These are phyloP conservation scores for Ailanthus altissimus DNA, from an alignment of 345 rosid genomes.

Conservation along the genomic window DNA sequence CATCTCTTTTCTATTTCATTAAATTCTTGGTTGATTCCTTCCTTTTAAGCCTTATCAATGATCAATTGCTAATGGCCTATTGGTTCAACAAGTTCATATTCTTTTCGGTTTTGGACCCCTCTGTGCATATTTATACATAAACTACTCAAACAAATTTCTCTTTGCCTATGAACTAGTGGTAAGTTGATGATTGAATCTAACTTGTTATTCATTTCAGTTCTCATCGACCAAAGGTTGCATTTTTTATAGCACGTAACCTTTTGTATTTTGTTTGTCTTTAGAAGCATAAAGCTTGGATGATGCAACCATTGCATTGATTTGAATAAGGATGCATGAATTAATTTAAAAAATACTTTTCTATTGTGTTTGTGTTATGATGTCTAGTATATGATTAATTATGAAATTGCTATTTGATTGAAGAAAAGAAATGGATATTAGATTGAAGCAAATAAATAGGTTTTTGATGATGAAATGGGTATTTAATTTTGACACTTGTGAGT, in stretches of 20 bases:
- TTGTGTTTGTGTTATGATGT: no score
- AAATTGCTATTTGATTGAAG: no score
- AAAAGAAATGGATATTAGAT: no score
- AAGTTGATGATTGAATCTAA: constrained; percentile 27
- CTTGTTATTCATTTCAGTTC: not conserved
- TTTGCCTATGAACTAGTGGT: constrained; percentile 66
- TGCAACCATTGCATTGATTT: constrained; percentile 60
- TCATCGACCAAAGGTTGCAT: not conserved
- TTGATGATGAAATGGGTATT: no score
- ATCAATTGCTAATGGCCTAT: constrained; percentile 20
- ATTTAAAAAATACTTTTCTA: no score
- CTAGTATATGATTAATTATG: no score
- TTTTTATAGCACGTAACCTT: constrained; percentile 1
- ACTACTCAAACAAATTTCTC: constrained; percentile 73
- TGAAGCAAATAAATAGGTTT: no score
- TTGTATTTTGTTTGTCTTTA: constrained; percentile 20
- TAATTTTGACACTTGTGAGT: no score
- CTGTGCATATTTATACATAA: constrained; percentile 55
- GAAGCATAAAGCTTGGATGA: constrained; percentile 73
- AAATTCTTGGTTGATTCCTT: constrained; percentile 20
- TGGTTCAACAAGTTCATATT: constrained; percentile 55
- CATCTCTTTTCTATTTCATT: constrained; percentile 24
- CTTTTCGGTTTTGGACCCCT: constrained; percentile 72
- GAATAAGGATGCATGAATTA: no score
- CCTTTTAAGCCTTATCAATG: constrained; percentile 22